Base-by-base conservation (phyloP, 495 filamentous ascomycete genomes). In the Penicillium egyptiacum region DNA sequence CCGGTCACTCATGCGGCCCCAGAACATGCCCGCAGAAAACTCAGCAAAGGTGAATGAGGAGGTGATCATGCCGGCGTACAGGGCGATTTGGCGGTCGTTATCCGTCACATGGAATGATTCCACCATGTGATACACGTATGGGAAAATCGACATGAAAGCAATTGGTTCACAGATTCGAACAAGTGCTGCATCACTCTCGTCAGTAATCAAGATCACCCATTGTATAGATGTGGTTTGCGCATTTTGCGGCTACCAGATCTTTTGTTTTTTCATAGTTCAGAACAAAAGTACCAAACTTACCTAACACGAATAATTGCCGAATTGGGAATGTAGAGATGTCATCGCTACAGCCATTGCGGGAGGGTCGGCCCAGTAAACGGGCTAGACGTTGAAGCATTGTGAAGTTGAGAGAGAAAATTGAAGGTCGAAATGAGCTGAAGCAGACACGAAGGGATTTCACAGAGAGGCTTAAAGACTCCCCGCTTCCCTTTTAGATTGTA, bases 131-230 rank as follows among this genome's bases (percentile, higher is more conserved):
- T 96, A 99, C 66, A 93, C 92, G 69, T 99, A 99, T 4, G 94
- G 95, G 68, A 99, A 98, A 62, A 99, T 96, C 49, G 92, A 96
- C 89, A 96, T 98, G 81, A 99, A 98, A 10, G 94, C 95, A 71
- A 99, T 96, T 45, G 94, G 94, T 72, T 99, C 94, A 79, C 91
- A 96, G 72, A 99, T 95, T 63, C 94, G 86, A 69, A 91, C 95
- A 60, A 96, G 73, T 33, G 92, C 94, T 98, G 61, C 64, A 48
- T 48, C 39, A 54, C 44, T 4, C 49, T 55, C 60, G 73, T 83
- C 64, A 83, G 76, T 66, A 42, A 55, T 53, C 40, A 39, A 44
- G 39, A 37, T 16, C 26, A 11, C 19, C 5, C 41, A 23, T 26
- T 31, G 20, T 40, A 26, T 39, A 11, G 22, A 50, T 19, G 3